Percentiles rank a stretch among this genome's conserved stretches.
Evolutionary conservation across 1,139 yeast genomes (phyloP).

Genomic region (Taiozyma sp.): DNA sequence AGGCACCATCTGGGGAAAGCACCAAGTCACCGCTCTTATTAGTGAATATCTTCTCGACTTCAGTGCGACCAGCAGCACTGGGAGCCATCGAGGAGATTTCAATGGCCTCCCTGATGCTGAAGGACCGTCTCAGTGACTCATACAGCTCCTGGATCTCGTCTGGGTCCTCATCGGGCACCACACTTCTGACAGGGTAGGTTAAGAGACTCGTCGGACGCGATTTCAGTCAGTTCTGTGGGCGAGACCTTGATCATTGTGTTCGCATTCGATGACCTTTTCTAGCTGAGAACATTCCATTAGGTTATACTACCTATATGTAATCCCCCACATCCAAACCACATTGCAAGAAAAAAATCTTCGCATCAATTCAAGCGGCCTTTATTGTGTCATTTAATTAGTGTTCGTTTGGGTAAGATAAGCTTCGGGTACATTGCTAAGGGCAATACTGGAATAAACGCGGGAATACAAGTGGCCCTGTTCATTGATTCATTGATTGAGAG

Average conservation of each 20-base stretch:
- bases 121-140: conserved; percentile 3
- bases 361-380: too few relatives aligned
- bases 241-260: neutral
- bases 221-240: neutral
- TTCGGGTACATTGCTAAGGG: neutral
- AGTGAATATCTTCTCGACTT: conserved; percentile 28
- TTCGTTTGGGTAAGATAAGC: neutral
- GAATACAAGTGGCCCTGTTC: too few relatives aligned
- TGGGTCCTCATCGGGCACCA: conserved; percentile 10
- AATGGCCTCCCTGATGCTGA: neutral
- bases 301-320: too few relatives aligned
- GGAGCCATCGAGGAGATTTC: neutral
- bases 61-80: conserved; percentile 4
- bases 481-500: conserved; percentile 15
- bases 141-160: conserved; percentile 10
- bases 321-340: too few relatives aligned
- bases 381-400: neutral
- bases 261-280: too few relatives aligned
- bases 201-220: neutral
- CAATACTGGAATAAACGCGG: too few relatives aligned
- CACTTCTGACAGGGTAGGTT: neutral
- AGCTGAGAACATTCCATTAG: too few relatives aligned
- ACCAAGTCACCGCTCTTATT: conserved; percentile 25
- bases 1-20: conserved; percentile 51
- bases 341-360: too few relatives aligned